A percentile compares a stretch with the other conserved stretches of the same genome.
Conservation (phyloP, 352 stramenopile genomes). For the Phytophthora cryptogea region DNA sequence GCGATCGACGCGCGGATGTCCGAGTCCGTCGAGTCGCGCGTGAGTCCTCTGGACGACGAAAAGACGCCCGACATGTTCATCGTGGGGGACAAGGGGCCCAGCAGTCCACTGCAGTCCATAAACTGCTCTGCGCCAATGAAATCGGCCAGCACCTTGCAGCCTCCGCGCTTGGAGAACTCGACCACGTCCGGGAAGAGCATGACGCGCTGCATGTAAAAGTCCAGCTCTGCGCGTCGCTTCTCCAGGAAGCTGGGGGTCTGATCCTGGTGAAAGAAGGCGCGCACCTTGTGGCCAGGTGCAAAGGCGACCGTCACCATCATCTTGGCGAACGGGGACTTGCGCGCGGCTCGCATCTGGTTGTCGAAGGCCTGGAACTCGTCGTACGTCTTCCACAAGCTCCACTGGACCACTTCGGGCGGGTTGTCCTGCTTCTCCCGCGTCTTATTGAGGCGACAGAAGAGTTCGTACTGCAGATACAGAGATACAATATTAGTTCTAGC, state of each 20-base stretch:
- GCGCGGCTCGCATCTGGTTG: constrained; percentile 54
- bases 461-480: constrained; percentile 44
- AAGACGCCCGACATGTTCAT: constrained; percentile 37
- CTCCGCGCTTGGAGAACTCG: constrained; percentile 57
- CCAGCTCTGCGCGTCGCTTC: constrained; percentile 74
- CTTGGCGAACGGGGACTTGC: constrained; percentile 63
- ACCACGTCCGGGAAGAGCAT: constrained; percentile 72
- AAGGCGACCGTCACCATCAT: constrained; percentile 88
- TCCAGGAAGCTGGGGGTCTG: constrained; percentile 72
- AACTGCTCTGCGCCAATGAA: constrained; percentile 60
- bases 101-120: constrained; percentile 48
- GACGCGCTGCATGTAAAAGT: constrained; percentile 86
- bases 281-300: constrained; percentile 65
- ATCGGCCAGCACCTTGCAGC: constrained; percentile 64
- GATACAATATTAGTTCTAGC: too few species aligned
- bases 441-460: constrained; percentile 56
- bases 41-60: constrained; percentile 25
- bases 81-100: constrained; percentile 13
- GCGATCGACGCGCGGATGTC: constrained; percentile 27
- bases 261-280: constrained; percentile 78
- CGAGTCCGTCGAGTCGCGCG: constrained; percentile 34
- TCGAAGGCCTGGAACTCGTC: constrained; percentile 82
- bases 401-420: constrained; percentile 50
- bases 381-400: constrained; percentile 82
- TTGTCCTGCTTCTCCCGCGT: constrained; percentile 45